Conservation (phyloP, 768 basidiomycete genomes). For the Panaeolus cyanescens region DNA sequence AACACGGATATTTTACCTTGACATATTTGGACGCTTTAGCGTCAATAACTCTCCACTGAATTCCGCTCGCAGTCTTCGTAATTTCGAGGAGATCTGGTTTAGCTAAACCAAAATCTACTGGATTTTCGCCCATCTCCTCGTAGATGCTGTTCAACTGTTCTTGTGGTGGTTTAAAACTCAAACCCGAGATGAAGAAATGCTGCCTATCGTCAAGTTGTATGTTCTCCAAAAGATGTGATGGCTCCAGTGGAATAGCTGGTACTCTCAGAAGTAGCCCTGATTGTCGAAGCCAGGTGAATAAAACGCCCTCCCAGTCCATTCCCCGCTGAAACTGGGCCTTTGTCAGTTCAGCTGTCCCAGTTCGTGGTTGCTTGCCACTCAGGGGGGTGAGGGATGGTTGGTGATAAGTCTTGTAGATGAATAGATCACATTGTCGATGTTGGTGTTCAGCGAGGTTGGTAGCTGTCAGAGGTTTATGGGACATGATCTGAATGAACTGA, state of each 20-base stretch:
- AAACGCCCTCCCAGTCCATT: constrained; percentile 42
- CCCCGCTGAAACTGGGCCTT: constrained; percentile 46
- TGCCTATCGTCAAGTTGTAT: constrained; percentile 42
- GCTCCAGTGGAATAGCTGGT: constrained; percentile 35
- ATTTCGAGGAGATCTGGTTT: constrained; percentile 55
- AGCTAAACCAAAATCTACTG: constrained; percentile 44
- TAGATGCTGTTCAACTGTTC: constrained; percentile 34
- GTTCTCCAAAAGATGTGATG: constrained; percentile 36
- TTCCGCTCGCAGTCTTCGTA: constrained; percentile 27
- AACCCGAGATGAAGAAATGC: constrained; percentile 47
- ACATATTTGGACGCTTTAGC: constrained; percentile 49
- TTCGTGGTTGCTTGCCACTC: constrained; percentile 2
- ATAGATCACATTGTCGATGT: constrained; percentile 49
- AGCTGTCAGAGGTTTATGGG: constrained; percentile 36
- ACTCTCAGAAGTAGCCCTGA: constrained; percentile 42
- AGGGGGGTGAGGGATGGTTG: constrained; percentile 10
- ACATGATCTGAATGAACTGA: neutral
- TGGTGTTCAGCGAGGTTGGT: constrained; percentile 49
- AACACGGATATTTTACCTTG: constrained; percentile 35
- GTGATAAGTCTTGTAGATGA: constrained; percentile 45
- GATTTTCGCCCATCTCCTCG: constrained; percentile 24
- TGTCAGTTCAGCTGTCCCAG: constrained; percentile 28
- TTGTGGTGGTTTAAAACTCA: constrained; percentile 45
- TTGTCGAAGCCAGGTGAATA: constrained; percentile 44
- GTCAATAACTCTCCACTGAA: constrained; percentile 51